Percentiles rank a stretch among this genome's conserved stretches.
Evolutionary conservation across 768 basidiomycete genomes (phyloP).

Genomic region (Auriscalpium vulgare): DNA sequence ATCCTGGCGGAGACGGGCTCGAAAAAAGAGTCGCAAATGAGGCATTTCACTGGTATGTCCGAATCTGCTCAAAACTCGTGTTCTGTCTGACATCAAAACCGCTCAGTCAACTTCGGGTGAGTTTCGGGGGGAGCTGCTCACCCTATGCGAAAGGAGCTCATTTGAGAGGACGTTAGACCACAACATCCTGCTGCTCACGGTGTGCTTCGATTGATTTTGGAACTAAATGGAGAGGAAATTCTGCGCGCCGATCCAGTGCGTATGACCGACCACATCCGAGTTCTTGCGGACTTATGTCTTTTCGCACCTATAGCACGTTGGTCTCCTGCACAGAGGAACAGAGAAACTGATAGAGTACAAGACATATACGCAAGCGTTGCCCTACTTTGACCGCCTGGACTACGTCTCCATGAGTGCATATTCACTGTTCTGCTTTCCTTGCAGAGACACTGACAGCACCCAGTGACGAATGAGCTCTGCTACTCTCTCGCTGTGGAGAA

Average conservation of each 20-base stretch:
- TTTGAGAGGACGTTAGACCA: slow-evolving; percentile 42
- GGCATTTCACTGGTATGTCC: slow-evolving; percentile 82
- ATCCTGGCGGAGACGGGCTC: slow-evolving; percentile 70
- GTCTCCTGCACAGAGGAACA: slow-evolving; percentile 92
- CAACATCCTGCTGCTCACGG: slow-evolving; percentile 99
- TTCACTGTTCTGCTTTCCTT: background rate
- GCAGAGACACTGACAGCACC: background rate
- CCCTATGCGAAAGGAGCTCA: too few species aligned
- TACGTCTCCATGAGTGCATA: slow-evolving; percentile 97
- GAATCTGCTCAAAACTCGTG: background rate
- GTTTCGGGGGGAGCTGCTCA: slow-evolving; percentile 9
- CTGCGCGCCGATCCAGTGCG: slow-evolving; percentile 73
- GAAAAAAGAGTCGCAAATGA: slow-evolving; percentile 69
- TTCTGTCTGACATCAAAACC: background rate
- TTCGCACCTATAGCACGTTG: slow-evolving; percentile 60
- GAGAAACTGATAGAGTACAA: slow-evolving; percentile 99
- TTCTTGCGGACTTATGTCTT: slow-evolving; percentile 1
- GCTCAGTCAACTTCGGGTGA: slow-evolving; percentile 85
- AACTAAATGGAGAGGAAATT: slow-evolving; percentile 96
- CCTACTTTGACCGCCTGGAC: slow-evolving; percentile 98
- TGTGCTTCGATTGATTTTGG: slow-evolving; percentile 93
- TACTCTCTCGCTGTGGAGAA: slow-evolving; percentile 98
- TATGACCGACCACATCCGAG: background rate
- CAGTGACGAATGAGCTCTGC: slow-evolving; percentile 98
- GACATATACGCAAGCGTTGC: slow-evolving; percentile 93